Base-by-base conservation (phyloP, 2,329 filamentous ascomycete genomes). In the Botrytis sinoallii region DNA sequence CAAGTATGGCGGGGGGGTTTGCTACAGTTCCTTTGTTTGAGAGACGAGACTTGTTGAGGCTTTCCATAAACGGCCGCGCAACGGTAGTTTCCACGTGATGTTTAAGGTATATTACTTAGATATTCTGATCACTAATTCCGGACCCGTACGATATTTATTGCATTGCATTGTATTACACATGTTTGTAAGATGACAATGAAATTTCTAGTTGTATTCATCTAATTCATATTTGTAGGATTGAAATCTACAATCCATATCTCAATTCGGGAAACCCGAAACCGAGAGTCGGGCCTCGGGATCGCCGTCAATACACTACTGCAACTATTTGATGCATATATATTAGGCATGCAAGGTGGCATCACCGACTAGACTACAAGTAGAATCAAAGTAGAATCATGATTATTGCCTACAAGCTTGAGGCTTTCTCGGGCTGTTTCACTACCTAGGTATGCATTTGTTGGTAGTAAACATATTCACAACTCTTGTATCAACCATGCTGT, bases 301-400 rank as follows among this genome's bases (percentile, higher is more conserved):
- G 46, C 48, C 35, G 65, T 55, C 52, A 57, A 42, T 42, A 68
- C 65, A 55, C 46, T 68, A 68, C 65, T 55, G 65, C 65, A 68
- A 40, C 35, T 68, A 42, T 57, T 68, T 57, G 46, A 42, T 68
- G 48, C 22, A 40, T 55, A 42, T 22, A 55, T 18, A 16, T 55
- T 18, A 57, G 52, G n/a, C 7, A 42, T 68, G 65, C 46, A 68
- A 42, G 65, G 35, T 68, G 46, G 25, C 46, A 55, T 68, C 25
- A 42, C 25, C 65, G 35, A 68, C 73, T 74, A 76, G 29, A 29
- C 35, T 63, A 38, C 52, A n/a, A n/a, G 44, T 67, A 74, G 70
- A 76, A 74, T 29, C 42, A 38, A n/a, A n/a, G 44, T 67, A 74
- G 70, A 76, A 74, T 29, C 42, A 38, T 40, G 46, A 55, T 55